A percentile compares a stretch with the other conserved stretches of the same genome.
Evolutionary conservation across 202 grass and related monocot species (phyloP).

Genomic region (Carex sylvatica): DNA sequence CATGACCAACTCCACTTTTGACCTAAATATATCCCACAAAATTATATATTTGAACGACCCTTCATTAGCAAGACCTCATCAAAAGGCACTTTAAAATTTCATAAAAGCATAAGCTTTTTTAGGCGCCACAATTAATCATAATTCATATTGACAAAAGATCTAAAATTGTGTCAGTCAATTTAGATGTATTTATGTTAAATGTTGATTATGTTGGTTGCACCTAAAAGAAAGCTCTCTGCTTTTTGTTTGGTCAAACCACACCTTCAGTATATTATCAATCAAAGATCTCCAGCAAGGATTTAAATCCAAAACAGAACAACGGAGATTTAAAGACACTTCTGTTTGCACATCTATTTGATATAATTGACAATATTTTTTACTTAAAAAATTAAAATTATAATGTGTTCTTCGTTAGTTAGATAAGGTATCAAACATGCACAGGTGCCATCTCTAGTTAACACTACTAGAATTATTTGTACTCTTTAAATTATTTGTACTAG

Average conservation of each 20-base stretch:
- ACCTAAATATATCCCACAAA: conserved; percentile 19
- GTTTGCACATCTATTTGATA: neutral
- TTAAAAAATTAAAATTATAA: neutral
- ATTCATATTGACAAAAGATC: conserved; percentile 6
- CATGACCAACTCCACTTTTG: conserved; percentile 51
- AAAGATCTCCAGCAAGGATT: conserved; percentile 2
- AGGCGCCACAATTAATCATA: neutral
- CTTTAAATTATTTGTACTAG: neutral
- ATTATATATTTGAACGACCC: conserved; percentile 10
- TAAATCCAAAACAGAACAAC: neutral
- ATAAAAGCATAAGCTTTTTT: neutral
- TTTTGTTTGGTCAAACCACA: conserved; percentile 9
- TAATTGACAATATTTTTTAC: neutral
- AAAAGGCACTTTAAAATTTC: neutral
- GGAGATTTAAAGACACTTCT: neutral
- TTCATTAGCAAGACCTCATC: conserved; percentile 2
- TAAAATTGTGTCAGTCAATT: neutral
- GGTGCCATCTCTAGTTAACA: neutral
- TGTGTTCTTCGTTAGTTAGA: neutral
- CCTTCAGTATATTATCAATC: neutral
- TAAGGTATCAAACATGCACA: neutral
- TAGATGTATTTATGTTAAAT: neutral
- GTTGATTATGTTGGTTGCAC: conserved; percentile 23
- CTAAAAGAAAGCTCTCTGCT: neutral
- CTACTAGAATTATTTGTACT: neutral